These are phyloP conservation scores for Diaporthe citriasiana DNA, from an alignment of 2,329 filamentous ascomycete species.

Conservation along the genomic window DNA sequence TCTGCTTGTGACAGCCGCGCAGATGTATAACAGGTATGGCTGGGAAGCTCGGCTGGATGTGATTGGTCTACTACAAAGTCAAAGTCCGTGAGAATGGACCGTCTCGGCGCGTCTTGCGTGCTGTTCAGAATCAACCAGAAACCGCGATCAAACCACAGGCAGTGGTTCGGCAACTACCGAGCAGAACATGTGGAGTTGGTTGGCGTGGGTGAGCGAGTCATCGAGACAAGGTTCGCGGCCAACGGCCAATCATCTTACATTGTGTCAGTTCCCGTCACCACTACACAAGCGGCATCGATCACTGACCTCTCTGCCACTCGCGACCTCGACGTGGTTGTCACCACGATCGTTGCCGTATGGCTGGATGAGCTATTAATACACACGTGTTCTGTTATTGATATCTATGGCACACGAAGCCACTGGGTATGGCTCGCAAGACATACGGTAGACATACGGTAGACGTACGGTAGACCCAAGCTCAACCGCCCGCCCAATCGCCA, in stretches of 20 bases:
- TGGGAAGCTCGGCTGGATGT: too few relatives aligned
- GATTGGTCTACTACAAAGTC: neutral
- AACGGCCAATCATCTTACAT: slow-evolving; percentile 33
- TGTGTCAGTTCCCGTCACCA: neutral
- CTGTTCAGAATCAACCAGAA: neutral
- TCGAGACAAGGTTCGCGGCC: neutral
- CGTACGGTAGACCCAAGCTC: neutral
- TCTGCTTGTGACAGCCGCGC: neutral
- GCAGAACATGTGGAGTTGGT: slow-evolving; percentile 17
- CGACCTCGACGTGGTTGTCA: too few relatives aligned
- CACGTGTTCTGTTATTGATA: neutral
- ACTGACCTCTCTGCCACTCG: neutral
- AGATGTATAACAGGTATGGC: too few relatives aligned
- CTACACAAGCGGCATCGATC: neutral
- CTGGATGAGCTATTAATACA: neutral
- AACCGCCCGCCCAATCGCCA: neutral
- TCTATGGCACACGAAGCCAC: neutral
- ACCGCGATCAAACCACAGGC: neutral
- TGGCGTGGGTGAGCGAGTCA: neutral
- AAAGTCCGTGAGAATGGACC: neutral
- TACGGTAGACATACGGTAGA: too few relatives aligned
- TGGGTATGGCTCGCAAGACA: neutral
- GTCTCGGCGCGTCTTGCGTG: too few relatives aligned
- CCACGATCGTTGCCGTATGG: too few relatives aligned
- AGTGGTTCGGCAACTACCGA: neutral